Conservation (phyloP, 2,329 filamentous ascomycete genomes). For the Penicillium frequentans region DNA sequence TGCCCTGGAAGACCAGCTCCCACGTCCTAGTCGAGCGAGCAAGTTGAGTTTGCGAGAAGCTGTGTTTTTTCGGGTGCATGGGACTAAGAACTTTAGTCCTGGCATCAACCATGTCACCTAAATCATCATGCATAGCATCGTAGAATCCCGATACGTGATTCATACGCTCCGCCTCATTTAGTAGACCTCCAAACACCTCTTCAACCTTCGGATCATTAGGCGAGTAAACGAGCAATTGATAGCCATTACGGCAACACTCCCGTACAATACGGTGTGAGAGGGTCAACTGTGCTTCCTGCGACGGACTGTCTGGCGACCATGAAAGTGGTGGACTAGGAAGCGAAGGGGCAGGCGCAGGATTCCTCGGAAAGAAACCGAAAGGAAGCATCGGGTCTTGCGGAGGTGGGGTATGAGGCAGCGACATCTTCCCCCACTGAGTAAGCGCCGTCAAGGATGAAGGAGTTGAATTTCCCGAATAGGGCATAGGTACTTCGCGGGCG, state of each 20-base stretch:
- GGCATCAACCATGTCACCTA: conserved; percentile 13
- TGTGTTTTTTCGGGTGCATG: conserved; percentile 8
- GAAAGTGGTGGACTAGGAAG: not conserved
- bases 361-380: conserved; percentile 16
- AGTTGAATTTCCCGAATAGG: conserved; percentile 4
- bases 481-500: not conserved
- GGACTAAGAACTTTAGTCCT: conserved; percentile 17
- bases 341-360: not conserved
- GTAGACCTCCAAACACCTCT: conserved; percentile 15
- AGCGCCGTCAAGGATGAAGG: not conserved
- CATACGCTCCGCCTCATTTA: conserved; percentile 14
- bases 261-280: conserved; percentile 23
- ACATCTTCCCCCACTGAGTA: conserved; percentile 10
- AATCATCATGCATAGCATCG: conserved; percentile 13
- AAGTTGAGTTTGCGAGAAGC: conserved; percentile 9
- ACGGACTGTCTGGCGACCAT: conserved; percentile 2
- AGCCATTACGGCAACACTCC: conserved; percentile 22
- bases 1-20: conserved; percentile 15
- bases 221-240: conserved; percentile 15
- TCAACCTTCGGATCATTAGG: conserved; percentile 9
- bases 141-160: conserved; percentile 15
- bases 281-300: conserved; percentile 11
- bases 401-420: conserved; percentile 17
- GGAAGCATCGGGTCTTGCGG: conserved; percentile 17
- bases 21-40: conserved; percentile 12